Base-by-base conservation (phyloP, 371 early-diverging fungal species). In the Mortierella polycephala region DNA sequence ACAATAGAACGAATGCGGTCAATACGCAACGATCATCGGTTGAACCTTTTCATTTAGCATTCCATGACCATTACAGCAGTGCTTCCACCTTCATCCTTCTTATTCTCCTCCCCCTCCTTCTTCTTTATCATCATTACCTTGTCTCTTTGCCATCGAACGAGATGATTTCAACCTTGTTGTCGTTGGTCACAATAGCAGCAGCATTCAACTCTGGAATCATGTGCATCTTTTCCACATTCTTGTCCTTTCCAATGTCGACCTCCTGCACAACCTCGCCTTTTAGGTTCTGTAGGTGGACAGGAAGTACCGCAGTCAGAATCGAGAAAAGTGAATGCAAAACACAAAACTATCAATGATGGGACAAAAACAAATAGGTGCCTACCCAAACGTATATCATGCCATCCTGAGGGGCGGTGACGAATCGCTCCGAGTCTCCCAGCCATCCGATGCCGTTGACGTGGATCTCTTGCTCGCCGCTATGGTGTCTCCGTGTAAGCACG, bases 301-400 rank as follows among this genome's bases (percentile, higher is more conserved):
- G 4, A 30, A 30, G 30, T 30, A 30, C 30, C 30, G 4, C 30
- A 30, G 30, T 30, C 30, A 30, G 30, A 30, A 30, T 30, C 30
- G 30, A 30, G 30, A 30, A 30, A 30, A 30, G 30, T 2, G 30
- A 30, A 4, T 4, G 30, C 30, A 30, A 30, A 30, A 30, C 30
- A 30, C 30, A 30, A 30, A 30, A 30, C 30, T 14, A 62, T 21
- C 11, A 39, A 39, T 14, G n/a, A 46, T n/a, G 44, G n/a, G 14
- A 47, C 18, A 45, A 45, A 49, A 18, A 18, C 21, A 44, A 41
- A 53, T 21, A 52, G n/a, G 14, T 16, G 7, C 68, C 64, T 71
- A 77, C 79, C 79, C 79, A 77, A 20, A 77, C 39, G 16, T 60
- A 57, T 2, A 72, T 51, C 18, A 30, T 10, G 0, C 72, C 72